Conservation (phyloP, 306 rosid species). For the Ziziphus jujuba region DNA sequence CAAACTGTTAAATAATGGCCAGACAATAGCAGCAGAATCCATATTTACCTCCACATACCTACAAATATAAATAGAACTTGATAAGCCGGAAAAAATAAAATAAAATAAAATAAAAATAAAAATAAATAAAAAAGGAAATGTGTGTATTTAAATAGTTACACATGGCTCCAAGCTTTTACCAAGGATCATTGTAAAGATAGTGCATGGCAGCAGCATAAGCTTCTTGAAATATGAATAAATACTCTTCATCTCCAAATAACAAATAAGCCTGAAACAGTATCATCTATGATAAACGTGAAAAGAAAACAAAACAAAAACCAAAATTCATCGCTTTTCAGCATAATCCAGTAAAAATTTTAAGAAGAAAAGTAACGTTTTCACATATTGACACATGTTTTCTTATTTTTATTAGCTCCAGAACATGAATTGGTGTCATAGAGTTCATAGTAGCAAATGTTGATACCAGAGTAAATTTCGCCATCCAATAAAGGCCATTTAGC, state of each 20-base stretch:
- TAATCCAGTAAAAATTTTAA: slow-evolving; percentile 4
- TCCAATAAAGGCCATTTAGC: too few relatives aligned
- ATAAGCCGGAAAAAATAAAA: too few relatives aligned
- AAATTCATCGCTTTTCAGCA: slow-evolving; percentile 2
- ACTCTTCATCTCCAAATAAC: slow-evolving; percentile 94
- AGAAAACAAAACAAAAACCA: slow-evolving; percentile 22
- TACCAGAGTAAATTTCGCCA: too few relatives aligned
- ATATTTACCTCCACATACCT: slow-evolving; percentile 99
- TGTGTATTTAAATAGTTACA: slow-evolving; percentile 32
- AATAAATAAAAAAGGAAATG: slow-evolving; percentile 24
- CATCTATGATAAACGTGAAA: slow-evolving; percentile 6
- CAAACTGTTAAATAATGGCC: slow-evolving; percentile 96
- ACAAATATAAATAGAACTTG: slow-evolving; percentile 27
- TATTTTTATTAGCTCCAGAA: neutral
- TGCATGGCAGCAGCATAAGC: slow-evolving; percentile 97
- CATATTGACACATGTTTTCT: neutral
- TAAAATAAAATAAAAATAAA: too few relatives aligned
- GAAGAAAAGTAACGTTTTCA: neutral
- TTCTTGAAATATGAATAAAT: slow-evolving; percentile 92
- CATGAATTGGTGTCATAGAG: neutral
- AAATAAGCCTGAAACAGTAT: slow-evolving; percentile 73
- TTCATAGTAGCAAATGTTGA: neutral
- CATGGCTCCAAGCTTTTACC: slow-evolving; percentile 63
- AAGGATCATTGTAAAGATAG: slow-evolving; percentile 87
- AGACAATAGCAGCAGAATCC: slow-evolving; percentile 94